Evolutionary conservation across 2,329 filamentous ascomycete species (phyloP).

Genomic region (Knoxdaviesia proteae): DNA sequence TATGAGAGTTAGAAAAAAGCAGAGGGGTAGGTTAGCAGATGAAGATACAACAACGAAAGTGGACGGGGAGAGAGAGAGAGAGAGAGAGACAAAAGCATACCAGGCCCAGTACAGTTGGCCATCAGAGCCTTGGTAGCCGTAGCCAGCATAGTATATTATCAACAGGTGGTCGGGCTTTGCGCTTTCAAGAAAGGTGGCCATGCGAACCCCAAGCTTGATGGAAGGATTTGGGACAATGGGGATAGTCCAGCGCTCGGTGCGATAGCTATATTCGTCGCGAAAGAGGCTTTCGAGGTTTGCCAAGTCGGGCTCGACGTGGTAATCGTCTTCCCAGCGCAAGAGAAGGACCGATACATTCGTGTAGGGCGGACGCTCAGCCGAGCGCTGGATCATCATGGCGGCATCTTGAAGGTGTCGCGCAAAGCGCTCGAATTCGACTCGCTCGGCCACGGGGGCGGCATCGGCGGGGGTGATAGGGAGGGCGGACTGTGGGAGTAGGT

Average conservation of each 20-base stretch:
- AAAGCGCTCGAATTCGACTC: constrained; percentile 45
- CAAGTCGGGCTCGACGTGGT: constrained; percentile 29
- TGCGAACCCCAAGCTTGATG: constrained; percentile 38
- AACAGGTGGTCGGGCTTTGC: constrained; percentile 36
- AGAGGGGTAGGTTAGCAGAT: too few relatives aligned
- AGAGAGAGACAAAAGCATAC: constrained; percentile 21
- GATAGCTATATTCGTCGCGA: constrained; percentile 37
- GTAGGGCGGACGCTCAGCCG: constrained; percentile 37
- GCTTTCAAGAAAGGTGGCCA: constrained; percentile 37
- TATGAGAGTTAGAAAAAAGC: constrained; percentile 13
- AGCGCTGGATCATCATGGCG: constrained; percentile 43
- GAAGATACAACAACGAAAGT: too few relatives aligned
- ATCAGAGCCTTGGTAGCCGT: constrained; percentile 36
- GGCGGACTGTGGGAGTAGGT: background rate
- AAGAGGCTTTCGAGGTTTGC: constrained; percentile 34
- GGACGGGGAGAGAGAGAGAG: too few relatives aligned
- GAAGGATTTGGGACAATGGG: constrained; percentile 37
- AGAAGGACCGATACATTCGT: constrained; percentile 37
- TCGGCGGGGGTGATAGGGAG: constrained; percentile 1
- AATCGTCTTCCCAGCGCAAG: constrained; percentile 41
- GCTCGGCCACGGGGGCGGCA: constrained; percentile 7
- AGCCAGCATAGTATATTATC: constrained; percentile 43
- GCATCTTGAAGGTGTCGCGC: constrained; percentile 48
- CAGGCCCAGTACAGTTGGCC: constrained; percentile 45
- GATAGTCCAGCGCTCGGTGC: constrained; percentile 39